phyloP scores from a whole-genome alignment of 1,139 yeast species.

The Debaryomyces robertsiae region DNA sequence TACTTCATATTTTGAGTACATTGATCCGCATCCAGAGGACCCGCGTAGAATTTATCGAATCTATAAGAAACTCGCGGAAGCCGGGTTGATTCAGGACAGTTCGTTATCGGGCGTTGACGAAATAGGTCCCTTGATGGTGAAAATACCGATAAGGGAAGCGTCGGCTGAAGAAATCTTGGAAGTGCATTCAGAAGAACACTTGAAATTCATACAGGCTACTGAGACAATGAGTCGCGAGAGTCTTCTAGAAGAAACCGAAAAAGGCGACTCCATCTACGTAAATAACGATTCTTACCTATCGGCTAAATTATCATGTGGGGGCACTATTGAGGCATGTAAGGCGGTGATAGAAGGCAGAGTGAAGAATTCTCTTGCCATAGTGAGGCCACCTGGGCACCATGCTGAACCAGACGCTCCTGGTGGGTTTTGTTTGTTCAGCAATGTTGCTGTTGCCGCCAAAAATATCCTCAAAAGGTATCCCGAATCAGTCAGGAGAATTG shows the following conservation, averaged over 20 bases:
- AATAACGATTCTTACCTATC: slow-evolving; percentile 87
- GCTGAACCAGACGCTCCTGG: slow-evolving; percentile 98
- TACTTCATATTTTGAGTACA: slow-evolving; percentile 88
- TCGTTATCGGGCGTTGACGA: slow-evolving; percentile 78
- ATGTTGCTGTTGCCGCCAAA: slow-evolving; percentile 97
- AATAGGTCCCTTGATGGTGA: slow-evolving; percentile 85
- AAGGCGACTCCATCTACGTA: slow-evolving; percentile 92
- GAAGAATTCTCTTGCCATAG: slow-evolving; percentile 90
- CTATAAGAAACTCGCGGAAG: slow-evolving; percentile 90
- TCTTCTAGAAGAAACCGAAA: slow-evolving; percentile 80
- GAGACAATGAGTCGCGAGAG: slow-evolving; percentile 78
- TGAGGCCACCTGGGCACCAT: slow-evolving; percentile 99
- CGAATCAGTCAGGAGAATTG: slow-evolving; percentile 80
- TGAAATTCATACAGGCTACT: slow-evolving; percentile 74
- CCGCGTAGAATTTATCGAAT: slow-evolving; percentile 95
- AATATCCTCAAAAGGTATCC: slow-evolving; percentile 81
- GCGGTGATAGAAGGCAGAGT: slow-evolving; percentile 94
- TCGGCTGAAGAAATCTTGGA: slow-evolving; percentile 79
- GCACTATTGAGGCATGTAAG: slow-evolving; percentile 92
- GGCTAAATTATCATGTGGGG: slow-evolving; percentile 94
- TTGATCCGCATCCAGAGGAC: slow-evolving; percentile 99
- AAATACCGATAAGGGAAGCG: slow-evolving; percentile 91
- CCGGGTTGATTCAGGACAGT: slow-evolving; percentile 84
- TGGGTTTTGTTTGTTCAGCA: slow-evolving; percentile 93
- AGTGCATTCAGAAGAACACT: slow-evolving; percentile 83